Evolutionary conservation across 192 early-diverging fungal genomes (phyloP).

Genomic region (Ambispora gerdemannii): DNA sequence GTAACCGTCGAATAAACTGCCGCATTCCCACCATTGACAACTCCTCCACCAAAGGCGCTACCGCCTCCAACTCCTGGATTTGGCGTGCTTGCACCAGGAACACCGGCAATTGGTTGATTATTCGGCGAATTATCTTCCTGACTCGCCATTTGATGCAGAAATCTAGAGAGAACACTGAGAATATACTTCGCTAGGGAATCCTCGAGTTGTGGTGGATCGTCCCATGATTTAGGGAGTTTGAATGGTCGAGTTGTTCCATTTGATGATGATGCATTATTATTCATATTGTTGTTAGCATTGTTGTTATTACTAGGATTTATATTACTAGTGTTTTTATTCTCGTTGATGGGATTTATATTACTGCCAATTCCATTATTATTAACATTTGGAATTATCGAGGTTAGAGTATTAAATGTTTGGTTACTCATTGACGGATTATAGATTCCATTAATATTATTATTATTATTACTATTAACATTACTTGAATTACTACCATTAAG

Average conservation of each 20-base stretch:
- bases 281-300: not conserved
- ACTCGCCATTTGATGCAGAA: conserved; percentile 55
- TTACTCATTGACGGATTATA: not conserved
- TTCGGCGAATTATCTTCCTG: conserved; percentile 43
- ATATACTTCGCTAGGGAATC: conserved; percentile 67
- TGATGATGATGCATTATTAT: not conserved
- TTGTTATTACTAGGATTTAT: not conserved
- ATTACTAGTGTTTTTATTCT: not conserved
- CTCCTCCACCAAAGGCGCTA: conserved; percentile 36
- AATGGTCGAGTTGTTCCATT: not conserved
- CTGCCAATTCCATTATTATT: not conserved
- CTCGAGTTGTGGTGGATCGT: conserved; percentile 76
- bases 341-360: not conserved
- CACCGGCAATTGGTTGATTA: conserved; percentile 8
- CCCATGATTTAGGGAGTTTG: conserved; percentile 23
- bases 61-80: conserved; percentile 22
- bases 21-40: conserved; percentile 26
- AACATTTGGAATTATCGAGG: not conserved
- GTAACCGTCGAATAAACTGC: conserved; percentile 22
- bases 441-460: not conserved
- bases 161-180: conserved; percentile 57
- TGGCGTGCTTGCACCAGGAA: conserved; percentile 23
- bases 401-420: not conserved
- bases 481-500: not conserved
- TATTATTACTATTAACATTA: not conserved